phyloP scores from a whole-genome alignment of 495 filamentous ascomycete species.

The Penicillium chermesinum region DNA sequence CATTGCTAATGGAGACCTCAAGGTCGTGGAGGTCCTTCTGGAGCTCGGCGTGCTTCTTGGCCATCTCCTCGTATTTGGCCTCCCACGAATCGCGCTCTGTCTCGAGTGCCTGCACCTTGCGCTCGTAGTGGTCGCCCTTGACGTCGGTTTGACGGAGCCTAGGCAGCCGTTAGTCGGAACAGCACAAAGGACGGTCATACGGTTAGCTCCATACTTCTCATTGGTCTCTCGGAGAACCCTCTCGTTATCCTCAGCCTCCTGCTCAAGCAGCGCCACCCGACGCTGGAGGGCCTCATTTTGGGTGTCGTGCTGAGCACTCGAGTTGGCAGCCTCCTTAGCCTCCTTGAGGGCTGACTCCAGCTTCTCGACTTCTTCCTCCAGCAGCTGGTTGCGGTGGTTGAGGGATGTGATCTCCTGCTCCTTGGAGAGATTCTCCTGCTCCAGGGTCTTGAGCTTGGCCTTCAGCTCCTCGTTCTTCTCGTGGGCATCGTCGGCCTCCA shows the following conservation, averaged over 20 bases:
- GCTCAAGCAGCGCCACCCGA: conserved; percentile 90
- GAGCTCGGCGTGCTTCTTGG: conserved; percentile 74
- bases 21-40: conserved; percentile 92
- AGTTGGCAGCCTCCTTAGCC: conserved; percentile 69
- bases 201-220: conserved; percentile 85
- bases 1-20: conserved; percentile 80
- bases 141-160: conserved; percentile 98
- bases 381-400: conserved; percentile 79
- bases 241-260: conserved; percentile 94
- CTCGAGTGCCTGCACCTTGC: conserved; percentile 97
- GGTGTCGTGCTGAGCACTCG: conserved; percentile 66
- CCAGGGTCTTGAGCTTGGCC: conserved; percentile 76
- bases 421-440: conserved; percentile 92
- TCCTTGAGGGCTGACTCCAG: conserved; percentile 71
- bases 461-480: conserved; percentile 81
- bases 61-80: conserved; percentile 92
- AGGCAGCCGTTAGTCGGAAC: not conserved
- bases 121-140: conserved; percentile 98
- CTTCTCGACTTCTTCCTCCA: conserved; percentile 90
- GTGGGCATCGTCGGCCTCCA: conserved; percentile 80
- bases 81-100: conserved; percentile 86
- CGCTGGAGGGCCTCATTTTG: conserved; percentile 87
- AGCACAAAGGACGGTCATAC: not conserved
- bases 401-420: conserved; percentile 97
- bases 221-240: conserved; percentile 92